A percentile compares a stretch with the other conserved stretches of the same genome.
These are phyloP conservation scores for Podospora didyma DNA, from an alignment of 495 filamentous ascomycete species.

Conservation along the genomic window DNA sequence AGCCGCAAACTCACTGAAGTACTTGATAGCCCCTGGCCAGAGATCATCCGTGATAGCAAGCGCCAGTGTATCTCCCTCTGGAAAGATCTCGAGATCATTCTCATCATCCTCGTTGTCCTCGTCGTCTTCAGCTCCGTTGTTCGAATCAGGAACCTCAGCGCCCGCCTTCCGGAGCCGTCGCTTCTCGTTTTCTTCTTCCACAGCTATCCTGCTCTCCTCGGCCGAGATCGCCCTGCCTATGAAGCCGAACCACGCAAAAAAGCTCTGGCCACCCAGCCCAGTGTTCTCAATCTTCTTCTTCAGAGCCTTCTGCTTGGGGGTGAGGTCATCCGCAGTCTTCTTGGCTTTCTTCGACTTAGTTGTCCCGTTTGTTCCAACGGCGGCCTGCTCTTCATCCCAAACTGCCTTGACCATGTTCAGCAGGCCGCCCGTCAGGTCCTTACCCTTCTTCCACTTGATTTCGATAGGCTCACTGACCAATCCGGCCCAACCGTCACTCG, in stretches of 20 bases:
- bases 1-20: conserved; percentile 66
- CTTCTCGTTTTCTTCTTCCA: conserved; percentile 54
- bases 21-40: conserved; percentile 81
- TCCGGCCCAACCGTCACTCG: conserved; percentile 61
- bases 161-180: conserved; percentile 52
- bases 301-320: conserved; percentile 48
- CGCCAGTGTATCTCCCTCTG: conserved; percentile 73
- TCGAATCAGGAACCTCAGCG: conserved; percentile 47
- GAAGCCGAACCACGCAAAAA: conserved; percentile 87
- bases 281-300: conserved; percentile 52
- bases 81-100: conserved; percentile 69
- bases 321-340: conserved; percentile 28
- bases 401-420: conserved; percentile 64
- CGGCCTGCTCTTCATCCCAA: conserved; percentile 60
- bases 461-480: conserved; percentile 80
- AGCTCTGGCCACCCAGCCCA: conserved; percentile 60
- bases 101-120: conserved; percentile 51
- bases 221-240: conserved; percentile 60
- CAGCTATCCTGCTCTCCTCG: conserved; percentile 61
- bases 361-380: conserved; percentile 7
- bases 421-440: conserved; percentile 78
- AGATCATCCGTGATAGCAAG: conserved; percentile 78
- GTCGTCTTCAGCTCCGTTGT: conserved; percentile 52
- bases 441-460: conserved; percentile 82
- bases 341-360: conserved; percentile 26